phyloP scores from a whole-genome alignment of 1,139 yeast genomes.

The Candida tetrigidarum region DNA sequence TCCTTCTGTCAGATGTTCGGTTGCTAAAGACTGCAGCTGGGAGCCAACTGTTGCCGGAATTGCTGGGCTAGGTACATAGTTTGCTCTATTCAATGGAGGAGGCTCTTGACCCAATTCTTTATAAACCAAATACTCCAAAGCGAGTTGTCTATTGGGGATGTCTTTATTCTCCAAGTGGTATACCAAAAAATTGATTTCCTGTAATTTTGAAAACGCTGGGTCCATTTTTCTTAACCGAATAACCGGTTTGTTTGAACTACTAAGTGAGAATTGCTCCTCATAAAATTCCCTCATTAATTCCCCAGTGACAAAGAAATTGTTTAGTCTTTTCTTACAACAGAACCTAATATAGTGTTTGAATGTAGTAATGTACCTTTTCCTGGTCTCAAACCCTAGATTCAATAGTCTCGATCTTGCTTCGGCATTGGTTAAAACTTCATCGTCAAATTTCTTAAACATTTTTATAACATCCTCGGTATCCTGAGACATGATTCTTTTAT shows the following conservation, averaged over 20 bases:
- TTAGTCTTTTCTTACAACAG: slow-evolving; percentile 19
- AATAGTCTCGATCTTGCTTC: slow-evolving; percentile 21
- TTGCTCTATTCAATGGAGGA: background rate
- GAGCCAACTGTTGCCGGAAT: background rate
- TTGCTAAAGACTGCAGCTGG: background rate
- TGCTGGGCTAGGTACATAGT: background rate
- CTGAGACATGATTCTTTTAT: slow-evolving; percentile 22
- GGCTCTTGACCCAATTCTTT: slow-evolving; percentile 18
- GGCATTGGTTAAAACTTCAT: slow-evolving; percentile 20
- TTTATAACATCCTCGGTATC: slow-evolving; percentile 22
- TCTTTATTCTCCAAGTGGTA: slow-evolving; percentile 20
- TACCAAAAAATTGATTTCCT: slow-evolving; percentile 22
- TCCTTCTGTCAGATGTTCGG: no score
- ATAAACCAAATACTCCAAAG: slow-evolving; percentile 21
- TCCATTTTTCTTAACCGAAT: slow-evolving; percentile 23
- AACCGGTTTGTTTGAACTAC: slow-evolving; percentile 20
- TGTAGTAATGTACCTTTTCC: slow-evolving; percentile 22
- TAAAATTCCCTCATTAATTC: slow-evolving; percentile 23
- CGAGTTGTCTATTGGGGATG: slow-evolving; percentile 20
- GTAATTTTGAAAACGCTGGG: slow-evolving; percentile 22
- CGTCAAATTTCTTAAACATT: slow-evolving; percentile 23
- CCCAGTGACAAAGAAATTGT: slow-evolving; percentile 22
- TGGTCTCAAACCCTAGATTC: slow-evolving; percentile 22
- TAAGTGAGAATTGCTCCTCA: slow-evolving; percentile 20
- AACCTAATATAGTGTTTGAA: slow-evolving; percentile 22